Base-by-base conservation (phyloP, 345 rosid genomes). In the Boechera stricta region DNA sequence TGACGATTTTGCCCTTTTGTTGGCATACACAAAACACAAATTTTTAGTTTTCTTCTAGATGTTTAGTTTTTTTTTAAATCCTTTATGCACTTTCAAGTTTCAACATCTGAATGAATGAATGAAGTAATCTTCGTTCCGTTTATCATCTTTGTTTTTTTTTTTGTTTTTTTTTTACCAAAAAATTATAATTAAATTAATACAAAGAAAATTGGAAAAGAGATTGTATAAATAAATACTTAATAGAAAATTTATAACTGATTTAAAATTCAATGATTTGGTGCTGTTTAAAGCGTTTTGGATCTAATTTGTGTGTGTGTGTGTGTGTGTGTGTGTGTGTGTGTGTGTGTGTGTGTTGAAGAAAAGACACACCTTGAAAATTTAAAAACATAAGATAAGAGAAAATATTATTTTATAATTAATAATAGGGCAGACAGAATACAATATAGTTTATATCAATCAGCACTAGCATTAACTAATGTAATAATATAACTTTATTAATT, bases 51-150 rank as follows among this genome's bases (percentile, higher is more conserved):
- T 35, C 39, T 18, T 58, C 18, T n/a, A 77, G 64, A 55, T 54
- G 73, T 72, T 58, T 63, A 44, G 41, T 35, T 77, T 54, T 77
- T 66, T 63, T 21, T 21, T 21, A 21, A 76, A 32, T 56, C 7
- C 5, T 33, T 8, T 32, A 41, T 35, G 21, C 45, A 65, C 11
- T 8, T 47, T 10, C 64, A 71, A 9, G 12, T 39, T 39, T 39
- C 39, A 32, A 54, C 39, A 35, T 16, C 49, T 64, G 69, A 72
- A 55, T 74, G 57, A 55, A 74, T 47, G 29, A 56, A 74, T 47
- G 18, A 75, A 75, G 13, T 51, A 9, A 36, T 47, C 28, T 54
- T 69, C 41, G 10, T 52, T 41, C 10, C 28, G 1, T 45, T 24
- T 45, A 8, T 9, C 0, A 16, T 32, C 47, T 13, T 35, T 35